A percentile compares a stretch with the other conserved stretches of the same genome.
phyloP scores from a whole-genome alignment of 495 filamentous ascomycete genomes.

The Ramalina peruviana region DNA sequence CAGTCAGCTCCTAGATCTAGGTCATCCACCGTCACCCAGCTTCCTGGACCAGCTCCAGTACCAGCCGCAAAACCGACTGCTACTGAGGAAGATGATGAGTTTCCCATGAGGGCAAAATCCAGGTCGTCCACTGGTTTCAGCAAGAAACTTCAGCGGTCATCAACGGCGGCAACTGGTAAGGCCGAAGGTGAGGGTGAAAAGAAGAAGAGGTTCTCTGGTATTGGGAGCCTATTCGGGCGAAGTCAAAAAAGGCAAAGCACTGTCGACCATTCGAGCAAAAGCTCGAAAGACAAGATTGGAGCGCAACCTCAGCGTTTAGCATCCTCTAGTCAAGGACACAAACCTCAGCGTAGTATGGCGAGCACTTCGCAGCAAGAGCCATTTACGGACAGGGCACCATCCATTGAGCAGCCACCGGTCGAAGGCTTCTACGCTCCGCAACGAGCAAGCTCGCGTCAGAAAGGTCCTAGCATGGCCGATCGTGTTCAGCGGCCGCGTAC shows the following conservation, averaged over 20 bases:
- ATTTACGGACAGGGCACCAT: background rate
- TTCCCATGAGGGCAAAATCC: slow-evolving; percentile 15
- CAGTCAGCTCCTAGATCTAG: background rate
- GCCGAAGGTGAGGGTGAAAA: slow-evolving; percentile 19
- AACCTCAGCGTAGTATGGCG: background rate
- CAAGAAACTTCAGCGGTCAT: slow-evolving; percentile 16
- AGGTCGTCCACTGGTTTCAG: background rate
- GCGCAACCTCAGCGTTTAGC: background rate
- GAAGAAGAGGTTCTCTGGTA: slow-evolving; percentile 34
- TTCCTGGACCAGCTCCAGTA: background rate
- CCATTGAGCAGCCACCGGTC: slow-evolving; percentile 11
- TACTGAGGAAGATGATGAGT: slow-evolving; percentile 17
- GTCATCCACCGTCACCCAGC: background rate
- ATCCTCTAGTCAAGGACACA: slow-evolving; percentile 1
- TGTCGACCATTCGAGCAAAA: background rate
- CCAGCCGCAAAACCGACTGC: background rate
- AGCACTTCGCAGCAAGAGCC: background rate
- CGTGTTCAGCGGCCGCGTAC: background rate
- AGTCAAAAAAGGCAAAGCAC: slow-evolving; percentile 11
- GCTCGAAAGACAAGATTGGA: background rate
- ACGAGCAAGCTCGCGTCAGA: background rate
- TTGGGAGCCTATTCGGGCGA: slow-evolving; percentile 21
- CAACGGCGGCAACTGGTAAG: slow-evolving; percentile 15
- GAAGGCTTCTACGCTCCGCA: slow-evolving; percentile 23
- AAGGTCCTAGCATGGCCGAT: background rate